These are phyloP conservation scores for Chalara sp. DNA, from an alignment of 2,329 filamentous ascomycete genomes.

Conservation along the genomic window DNA sequence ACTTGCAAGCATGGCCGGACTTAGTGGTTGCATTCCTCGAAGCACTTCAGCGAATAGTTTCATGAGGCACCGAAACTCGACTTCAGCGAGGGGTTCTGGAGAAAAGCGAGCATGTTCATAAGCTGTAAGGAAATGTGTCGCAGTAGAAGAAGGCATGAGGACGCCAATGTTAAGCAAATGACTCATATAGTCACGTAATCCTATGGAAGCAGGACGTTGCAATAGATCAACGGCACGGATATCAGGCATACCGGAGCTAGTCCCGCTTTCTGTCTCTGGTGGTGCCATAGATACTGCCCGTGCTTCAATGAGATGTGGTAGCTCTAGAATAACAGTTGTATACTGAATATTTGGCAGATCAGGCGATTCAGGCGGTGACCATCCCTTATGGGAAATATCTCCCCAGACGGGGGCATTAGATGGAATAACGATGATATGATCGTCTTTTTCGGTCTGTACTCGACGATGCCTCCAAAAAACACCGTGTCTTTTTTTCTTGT, in stretches of 20 bases:
- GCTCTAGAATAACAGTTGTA: constrained; percentile 69
- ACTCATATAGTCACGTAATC: constrained; percentile 70
- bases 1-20: constrained; percentile 15
- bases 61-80: constrained; percentile 74
- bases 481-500: constrained; percentile 3
- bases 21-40: constrained; percentile 58
- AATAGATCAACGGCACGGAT: constrained; percentile 63
- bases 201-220: constrained; percentile 63
- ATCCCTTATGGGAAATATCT: constrained; percentile 77
- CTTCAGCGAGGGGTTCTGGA: constrained; percentile 57
- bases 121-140: constrained; percentile 56
- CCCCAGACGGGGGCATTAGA: constrained; percentile 55
- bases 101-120: constrained; percentile 89
- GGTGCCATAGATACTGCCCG: constrained; percentile 82
- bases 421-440: constrained; percentile 15
- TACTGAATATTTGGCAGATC: constrained; percentile 82
- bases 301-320: constrained; percentile 86
- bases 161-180: constrained; percentile 65
- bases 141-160: constrained; percentile 44
- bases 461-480: constrained; percentile 4
- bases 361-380: constrained; percentile 71
- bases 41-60: constrained; percentile 75
- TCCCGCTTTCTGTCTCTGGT: constrained; percentile 37
- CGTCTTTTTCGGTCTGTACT: constrained; percentile 11
- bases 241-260: constrained; percentile 46